These are phyloP conservation scores for Populus hybrid DNA, from an alignment of 441 rosid species.

Conservation along the genomic window DNA sequence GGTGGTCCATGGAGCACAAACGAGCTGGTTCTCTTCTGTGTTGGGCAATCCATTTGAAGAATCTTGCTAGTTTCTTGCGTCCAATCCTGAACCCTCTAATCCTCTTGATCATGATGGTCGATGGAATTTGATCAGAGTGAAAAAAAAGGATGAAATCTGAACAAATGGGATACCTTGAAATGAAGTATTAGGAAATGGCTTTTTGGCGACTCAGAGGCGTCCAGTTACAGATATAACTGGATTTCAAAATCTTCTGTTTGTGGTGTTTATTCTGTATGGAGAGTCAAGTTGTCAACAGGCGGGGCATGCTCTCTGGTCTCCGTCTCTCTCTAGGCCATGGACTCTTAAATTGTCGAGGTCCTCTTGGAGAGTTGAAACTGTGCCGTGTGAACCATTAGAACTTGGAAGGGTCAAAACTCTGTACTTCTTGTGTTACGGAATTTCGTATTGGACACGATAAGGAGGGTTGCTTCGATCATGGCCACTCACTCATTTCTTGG, in stretches of 20 bases:
- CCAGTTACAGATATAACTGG: neutral
- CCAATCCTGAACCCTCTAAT: conserved; percentile 52
- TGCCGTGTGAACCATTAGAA: no score
- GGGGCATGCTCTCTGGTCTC: neutral
- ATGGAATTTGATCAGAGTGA: neutral
- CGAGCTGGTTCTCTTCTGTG: conserved; percentile 25
- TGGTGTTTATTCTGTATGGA: neutral
- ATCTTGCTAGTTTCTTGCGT: conserved; percentile 35
- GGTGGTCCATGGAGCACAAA: neutral
- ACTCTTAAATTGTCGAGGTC: no score
- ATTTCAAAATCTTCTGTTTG: neutral
- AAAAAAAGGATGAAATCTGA: neutral
- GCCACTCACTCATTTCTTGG: no score
- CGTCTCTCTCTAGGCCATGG: no score
- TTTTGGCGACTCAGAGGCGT: neutral
- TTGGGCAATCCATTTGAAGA: conserved; percentile 41
- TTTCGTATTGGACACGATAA: no score
- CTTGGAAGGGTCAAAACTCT: no score
- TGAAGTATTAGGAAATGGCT: neutral
- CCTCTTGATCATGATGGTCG: conserved; percentile 30
- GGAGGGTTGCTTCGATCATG: no score
- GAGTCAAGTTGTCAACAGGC: neutral
- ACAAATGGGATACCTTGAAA: neutral
- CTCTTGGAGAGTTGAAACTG: no score
- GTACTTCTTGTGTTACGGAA: no score